Evolutionary conservation across 2,329 filamentous ascomycete species (phyloP), one percentile per base, ranked within the genome.

Genomic region (Beauveria rudraprayagi): DNA sequence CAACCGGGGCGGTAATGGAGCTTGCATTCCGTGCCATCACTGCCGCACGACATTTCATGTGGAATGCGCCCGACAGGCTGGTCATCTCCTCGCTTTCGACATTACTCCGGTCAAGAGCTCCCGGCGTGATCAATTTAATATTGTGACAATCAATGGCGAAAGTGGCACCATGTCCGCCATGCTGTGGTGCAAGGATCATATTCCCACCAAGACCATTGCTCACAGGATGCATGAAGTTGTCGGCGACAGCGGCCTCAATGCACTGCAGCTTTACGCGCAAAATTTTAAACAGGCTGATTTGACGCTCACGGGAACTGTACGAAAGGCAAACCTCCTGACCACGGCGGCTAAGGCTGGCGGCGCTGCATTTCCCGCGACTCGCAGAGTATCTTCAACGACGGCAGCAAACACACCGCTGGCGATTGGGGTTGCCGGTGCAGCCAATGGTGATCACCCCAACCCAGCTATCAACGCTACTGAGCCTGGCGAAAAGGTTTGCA

Each of bases 201-300:
- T 81, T n/a, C 81, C 85, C 4, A 79, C 85, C 48, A 91, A 92
- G 73, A 85, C 84, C 1, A 80, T 84, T 44, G 79, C 95, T 8
- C 90, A 97, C 73, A 83, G 80, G 11, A 91, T 97, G 78, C 83
- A 90, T 64, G 92, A 97, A 66, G 72, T 83, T 24, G 86, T 89
- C 11, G 85, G 88, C 60, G 85, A 88, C 22, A 79, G 80, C n/a
- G 86, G 86, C n/a, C 75, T 86, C 58, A 95, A 87, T 67, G 91
- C 90, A 10, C 77, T 99, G 55, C 92, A 97, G 72, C 80, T 96
- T 28, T 99, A 90, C 71, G 90, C 89, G 50, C 88, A 88, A 66
- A 92, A 88, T 62, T 97, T 91, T 78, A 99, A 99, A 74, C 93
- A 97, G 75, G 93, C 94, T 9, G 94, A 99, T 71, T 82, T 93